These are phyloP conservation scores for Pirum gemmata DNA, from an alignment of 78 protist genomes.

Conservation along the genomic window DNA sequence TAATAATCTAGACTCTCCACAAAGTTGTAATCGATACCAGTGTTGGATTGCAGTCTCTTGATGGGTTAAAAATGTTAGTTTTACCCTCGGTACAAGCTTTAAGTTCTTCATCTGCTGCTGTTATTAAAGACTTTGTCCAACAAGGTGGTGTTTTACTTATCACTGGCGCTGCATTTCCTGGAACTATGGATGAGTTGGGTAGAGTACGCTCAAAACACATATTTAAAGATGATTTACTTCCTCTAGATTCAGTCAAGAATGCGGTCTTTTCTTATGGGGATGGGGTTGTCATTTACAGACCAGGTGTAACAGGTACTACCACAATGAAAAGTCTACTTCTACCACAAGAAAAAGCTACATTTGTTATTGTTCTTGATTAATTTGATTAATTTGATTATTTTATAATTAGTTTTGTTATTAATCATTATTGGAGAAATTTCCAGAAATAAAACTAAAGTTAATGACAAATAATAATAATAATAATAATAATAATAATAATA, in stretches of 20 bases:
- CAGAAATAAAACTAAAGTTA: no score
- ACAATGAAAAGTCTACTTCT: no score
- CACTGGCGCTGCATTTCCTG: slow-evolving; percentile 19
- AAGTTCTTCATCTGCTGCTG: background rate
- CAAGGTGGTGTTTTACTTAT: background rate
- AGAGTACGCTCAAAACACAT: background rate
- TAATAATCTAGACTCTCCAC: no score
- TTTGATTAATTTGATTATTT: no score
- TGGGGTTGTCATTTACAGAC: slow-evolving; percentile 17
- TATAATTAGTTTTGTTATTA: no score
- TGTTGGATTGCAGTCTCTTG: slow-evolving; percentile 4
- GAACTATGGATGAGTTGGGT: slow-evolving; percentile 22
- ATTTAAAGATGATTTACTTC: background rate
- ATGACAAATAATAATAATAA: no score
- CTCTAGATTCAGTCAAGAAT: no score
- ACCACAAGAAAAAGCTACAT: no score
- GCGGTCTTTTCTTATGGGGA: background rate
- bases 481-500: no score
- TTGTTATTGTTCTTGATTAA: no score
- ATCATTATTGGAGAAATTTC: no score
- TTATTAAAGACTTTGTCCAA: slow-evolving; percentile 6
- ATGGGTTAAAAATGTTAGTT: background rate
- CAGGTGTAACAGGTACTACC: background rate
- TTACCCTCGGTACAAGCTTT: background rate
- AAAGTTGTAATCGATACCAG: background rate